Conservation (phyloP, 306 rosid genomes). For the Rosa chinensis region DNA sequence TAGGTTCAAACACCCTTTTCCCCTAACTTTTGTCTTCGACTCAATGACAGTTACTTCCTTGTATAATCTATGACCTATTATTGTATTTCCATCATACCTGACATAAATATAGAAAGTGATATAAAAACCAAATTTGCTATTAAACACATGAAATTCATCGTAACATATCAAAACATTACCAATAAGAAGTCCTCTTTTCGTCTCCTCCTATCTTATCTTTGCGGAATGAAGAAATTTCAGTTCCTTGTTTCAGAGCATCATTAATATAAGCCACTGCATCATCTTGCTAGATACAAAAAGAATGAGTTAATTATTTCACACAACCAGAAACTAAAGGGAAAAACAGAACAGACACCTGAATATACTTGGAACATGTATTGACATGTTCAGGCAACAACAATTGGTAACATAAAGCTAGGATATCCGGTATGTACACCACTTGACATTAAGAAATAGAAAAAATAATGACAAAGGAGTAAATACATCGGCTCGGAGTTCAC, state of each 20-base stretch:
- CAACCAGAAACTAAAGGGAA: conserved; percentile 12
- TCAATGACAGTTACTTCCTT: conserved; percentile 46
- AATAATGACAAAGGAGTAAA: background rate
- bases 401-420: background rate
- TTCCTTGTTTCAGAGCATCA: conserved; percentile 73
- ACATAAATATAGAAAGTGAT: conserved; percentile 26
- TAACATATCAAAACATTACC: conserved; percentile 42
- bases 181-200: conserved; percentile 58
- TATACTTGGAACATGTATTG: background rate
- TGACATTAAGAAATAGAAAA: background rate
- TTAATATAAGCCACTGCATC: conserved; percentile 66
- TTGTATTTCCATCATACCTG: conserved; percentile 79
- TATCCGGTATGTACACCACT: background rate
- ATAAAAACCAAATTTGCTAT: conserved; percentile 16
- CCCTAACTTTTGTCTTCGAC: conserved; percentile 41
- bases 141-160: conserved; percentile 1
- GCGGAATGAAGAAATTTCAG: conserved; percentile 57
- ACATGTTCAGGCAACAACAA: background rate
- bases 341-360: background rate
- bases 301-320: conserved; percentile 6
- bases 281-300: conserved; percentile 61
- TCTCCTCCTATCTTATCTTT: conserved; percentile 67
- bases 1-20: conserved; percentile 32
- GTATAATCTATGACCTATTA: conserved; percentile 60
- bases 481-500: conserved; percentile 90